These are phyloP conservation scores for Ilex paraguariensis DNA, from an alignment of 305 asterid species.

Conservation along the genomic window DNA sequence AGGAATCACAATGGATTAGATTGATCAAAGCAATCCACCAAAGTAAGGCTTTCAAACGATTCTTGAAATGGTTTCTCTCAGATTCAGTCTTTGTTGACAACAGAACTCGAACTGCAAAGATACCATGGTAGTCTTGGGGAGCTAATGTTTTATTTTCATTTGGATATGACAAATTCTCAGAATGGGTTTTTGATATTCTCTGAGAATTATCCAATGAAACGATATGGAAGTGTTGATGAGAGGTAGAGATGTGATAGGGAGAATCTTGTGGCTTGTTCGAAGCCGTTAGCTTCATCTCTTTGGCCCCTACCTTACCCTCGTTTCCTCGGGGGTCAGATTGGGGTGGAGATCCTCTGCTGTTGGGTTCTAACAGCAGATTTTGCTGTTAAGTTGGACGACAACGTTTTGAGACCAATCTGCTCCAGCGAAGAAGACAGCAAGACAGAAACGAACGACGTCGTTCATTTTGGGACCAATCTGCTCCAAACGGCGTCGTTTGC, in stretches of 20 bases:
- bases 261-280: slow-evolving; percentile 31
- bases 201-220: slow-evolving; percentile 33
- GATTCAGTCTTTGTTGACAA: background rate
- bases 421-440: too few species aligned
- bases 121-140: too few species aligned
- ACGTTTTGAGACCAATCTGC: too few species aligned
- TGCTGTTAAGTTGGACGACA: too few species aligned
- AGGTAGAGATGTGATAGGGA: slow-evolving; percentile 29
- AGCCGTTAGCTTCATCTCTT: slow-evolving; percentile 36
- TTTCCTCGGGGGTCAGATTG: slow-evolving; percentile 25
- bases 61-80: slow-evolving; percentile 25
- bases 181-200: background rate
- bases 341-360: too few species aligned
- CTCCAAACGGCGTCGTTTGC: too few species aligned
- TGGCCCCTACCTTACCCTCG: slow-evolving; percentile 47
- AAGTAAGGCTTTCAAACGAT: slow-evolving; percentile 13
- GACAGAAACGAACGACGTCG: too few species aligned
- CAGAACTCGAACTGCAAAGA: background rate
- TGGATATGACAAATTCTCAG: too few species aligned
- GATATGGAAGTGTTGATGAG: slow-evolving; percentile 29
- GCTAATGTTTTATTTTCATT: too few species aligned
- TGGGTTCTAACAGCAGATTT: too few species aligned
- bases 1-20: too few species aligned
- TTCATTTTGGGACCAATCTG: too few species aligned
- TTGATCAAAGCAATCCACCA: slow-evolving; percentile 15